Evolutionary conservation across 1,284 basidiomycete genomes (phyloP), one percentile per base, ranked within the genome.

Genomic region (Amylostereum chailletii): DNA sequence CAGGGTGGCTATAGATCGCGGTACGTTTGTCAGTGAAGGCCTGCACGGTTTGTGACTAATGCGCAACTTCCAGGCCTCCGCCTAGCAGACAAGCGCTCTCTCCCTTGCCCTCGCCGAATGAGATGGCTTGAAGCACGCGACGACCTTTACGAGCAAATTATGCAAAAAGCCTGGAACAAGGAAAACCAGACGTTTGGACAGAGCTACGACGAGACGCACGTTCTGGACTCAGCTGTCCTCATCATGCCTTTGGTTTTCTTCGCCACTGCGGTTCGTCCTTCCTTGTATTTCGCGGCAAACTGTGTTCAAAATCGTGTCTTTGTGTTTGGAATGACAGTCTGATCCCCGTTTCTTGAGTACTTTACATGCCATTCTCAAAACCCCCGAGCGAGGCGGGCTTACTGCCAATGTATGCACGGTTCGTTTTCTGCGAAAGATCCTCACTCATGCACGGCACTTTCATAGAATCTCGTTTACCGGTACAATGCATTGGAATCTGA

Each of bases 221-320:
- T 83, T 6, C 63, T 90, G 29, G 86, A 90, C 60, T 83, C 85
- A 26, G 78, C 87, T 11, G 77, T 90, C 48, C 71, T 90, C 42
- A 86, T 90, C 57, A 90, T 90, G 86, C 86, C 85, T 0, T 71
- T 90, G 40, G 87, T 93, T 33, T 94, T 95, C 74, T 94, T 94
- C 71, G 83, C 78, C 66, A 81, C 82, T 41, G 80, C 78, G 33
- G 83, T 84, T 55, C 54, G 80, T 68, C 30, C 36, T 32, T 38
- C 45, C 33, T 39, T 29, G 39, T 33, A 11, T 19, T 19, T 19
- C 19, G 19, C 19, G 19, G 19, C 19, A 19, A 19, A 19, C 51
- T 36, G n/a, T 50, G n/a, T 42, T 19, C 30, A 32, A 11, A 5
- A 33, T 31, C 50, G 53, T 32, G 47, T 34, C 43, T 32, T 49